Evolutionary conservation across 1,284 basidiomycete genomes (phyloP).

Genomic region (Austroboletus novae-zelandiae): DNA sequence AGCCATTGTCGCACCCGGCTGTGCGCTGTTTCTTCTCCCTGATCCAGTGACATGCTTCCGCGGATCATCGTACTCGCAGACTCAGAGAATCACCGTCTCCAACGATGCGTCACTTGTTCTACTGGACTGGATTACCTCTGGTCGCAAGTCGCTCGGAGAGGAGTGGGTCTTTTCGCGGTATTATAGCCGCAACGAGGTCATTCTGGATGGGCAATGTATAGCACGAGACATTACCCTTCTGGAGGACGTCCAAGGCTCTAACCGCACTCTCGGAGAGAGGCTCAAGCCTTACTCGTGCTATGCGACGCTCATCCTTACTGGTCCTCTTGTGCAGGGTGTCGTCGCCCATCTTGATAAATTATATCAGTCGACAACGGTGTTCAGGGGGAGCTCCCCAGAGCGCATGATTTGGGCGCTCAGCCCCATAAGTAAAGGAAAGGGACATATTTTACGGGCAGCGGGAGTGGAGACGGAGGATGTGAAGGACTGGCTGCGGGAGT

Average conservation of each 20-base stretch:
- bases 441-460: conserved; percentile 68
- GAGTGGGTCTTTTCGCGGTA: conserved; percentile 89
- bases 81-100: conserved; percentile 70
- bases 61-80: conserved; percentile 78
- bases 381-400: conserved; percentile 52
- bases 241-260: conserved; percentile 40
- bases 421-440: conserved; percentile 40
- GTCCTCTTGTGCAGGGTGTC: conserved; percentile 50
- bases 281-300: conserved; percentile 82
- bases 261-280: conserved; percentile 54
- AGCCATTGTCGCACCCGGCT: conserved; percentile 48
- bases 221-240: conserved; percentile 79
- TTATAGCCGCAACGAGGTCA: conserved; percentile 83
- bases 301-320: conserved; percentile 76
- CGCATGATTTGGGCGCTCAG: conserved; percentile 80
- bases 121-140: conserved; percentile 91
- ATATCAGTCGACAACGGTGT: conserved; percentile 61
- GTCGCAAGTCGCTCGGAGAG: conserved; percentile 76
- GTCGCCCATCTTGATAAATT: conserved; percentile 44
- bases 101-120: conserved; percentile 62
- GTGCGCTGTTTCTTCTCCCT: conserved; percentile 79
- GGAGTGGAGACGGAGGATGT: conserved; percentile 72
- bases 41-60: conserved; percentile 92
- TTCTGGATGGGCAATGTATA: conserved; percentile 58
- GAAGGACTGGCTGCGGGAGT: conserved; percentile 61